Base-by-base conservation (phyloP, 805 yeast genomes). In the Candida hungchunana region DNA sequence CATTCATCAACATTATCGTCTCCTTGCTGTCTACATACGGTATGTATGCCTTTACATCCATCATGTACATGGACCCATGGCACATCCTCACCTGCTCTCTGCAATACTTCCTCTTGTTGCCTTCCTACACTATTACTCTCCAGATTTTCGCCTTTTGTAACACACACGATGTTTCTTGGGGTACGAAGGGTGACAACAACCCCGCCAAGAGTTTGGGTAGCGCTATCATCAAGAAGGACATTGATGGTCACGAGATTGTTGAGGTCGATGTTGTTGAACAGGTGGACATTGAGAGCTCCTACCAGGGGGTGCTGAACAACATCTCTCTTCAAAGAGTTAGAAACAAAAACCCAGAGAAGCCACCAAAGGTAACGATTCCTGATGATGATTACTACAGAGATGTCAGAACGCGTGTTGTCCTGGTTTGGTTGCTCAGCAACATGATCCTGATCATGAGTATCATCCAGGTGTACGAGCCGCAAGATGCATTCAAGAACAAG, bases 131-230 rank as follows among this genome's bases (percentile, higher is more conserved):
- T 4, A 86, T 96, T 63, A 81, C 96, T 2, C 67, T 90, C 39
- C 97, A 90, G 62, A 88, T 93, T 40, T 90, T 88, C 64, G 97
- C 98, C 1, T 88, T 90, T 62, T 90, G 98, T 66, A 90, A 90
- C 59, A 90, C 97, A 3, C 97, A 90, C 63, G 98, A 90, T 67
- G 96, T 93, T 33, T 84, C 96, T 0, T 90, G 98, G 98, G 98
- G 98, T 62, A 90, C 98, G 2, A 90, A 90, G 58, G 98, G 98
- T 48, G 96, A 86, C 43, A 85, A 83, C 52, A 74, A 75, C 46
- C 81, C 79, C 32, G 74, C 76, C 20, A 73, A 73, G 47, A 77
- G 72, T 40, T 64, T 80, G 31, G 94, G 94, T 43, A 77, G 81
- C 32, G 93, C 90, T 30, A 82, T 82, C 22, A 79, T 82, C 42